These are phyloP conservation scores for Micractinium conductrix DNA, from an alignment of 139 green algal species.

Conservation along the genomic window DNA sequence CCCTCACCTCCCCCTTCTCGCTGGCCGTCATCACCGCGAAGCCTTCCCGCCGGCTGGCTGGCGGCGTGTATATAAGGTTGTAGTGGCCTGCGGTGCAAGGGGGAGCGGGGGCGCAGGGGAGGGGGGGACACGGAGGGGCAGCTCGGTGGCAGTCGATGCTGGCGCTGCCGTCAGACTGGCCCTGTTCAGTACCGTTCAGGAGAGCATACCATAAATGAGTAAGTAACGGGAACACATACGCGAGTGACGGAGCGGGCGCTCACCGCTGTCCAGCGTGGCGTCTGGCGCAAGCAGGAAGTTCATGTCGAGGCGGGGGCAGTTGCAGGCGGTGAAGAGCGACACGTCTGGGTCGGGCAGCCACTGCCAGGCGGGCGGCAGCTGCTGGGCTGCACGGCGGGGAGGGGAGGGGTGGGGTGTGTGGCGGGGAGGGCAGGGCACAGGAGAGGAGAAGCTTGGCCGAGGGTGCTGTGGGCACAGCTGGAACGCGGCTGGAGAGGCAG, in stretches of 20 bases:
- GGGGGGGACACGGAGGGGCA: not conserved
- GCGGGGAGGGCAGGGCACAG: too few species aligned
- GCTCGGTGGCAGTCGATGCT: too few species aligned
- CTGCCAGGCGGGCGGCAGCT: constrained; percentile 41
- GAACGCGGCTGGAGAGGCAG: not conserved
- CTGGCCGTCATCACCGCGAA: constrained; percentile 34
- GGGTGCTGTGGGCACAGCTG: not conserved
- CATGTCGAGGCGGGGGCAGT: constrained; percentile 60
- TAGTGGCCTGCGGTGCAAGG: constrained; percentile 29
- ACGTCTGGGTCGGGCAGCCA: constrained; percentile 18
- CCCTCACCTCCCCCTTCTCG: constrained; percentile 48
- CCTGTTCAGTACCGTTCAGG: not conserved
- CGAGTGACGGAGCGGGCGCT: not conserved
- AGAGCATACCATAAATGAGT: too few species aligned
- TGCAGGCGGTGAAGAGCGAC: constrained; percentile 56
- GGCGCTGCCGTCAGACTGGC: too few species aligned
- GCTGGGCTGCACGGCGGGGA: not conserved
- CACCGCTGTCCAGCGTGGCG: constrained; percentile 30
- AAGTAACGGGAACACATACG: not conserved
- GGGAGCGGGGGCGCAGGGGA: not conserved
- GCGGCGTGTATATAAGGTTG: constrained; percentile 39
- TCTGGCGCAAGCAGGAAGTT: constrained; percentile 53
- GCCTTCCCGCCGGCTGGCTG: constrained; percentile 3
- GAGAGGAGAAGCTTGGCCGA: not conserved
- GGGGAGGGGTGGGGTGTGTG: too few species aligned